phyloP scores from a whole-genome alignment of 345 rosid genomes.

The Euphorbia tirucalli region DNA sequence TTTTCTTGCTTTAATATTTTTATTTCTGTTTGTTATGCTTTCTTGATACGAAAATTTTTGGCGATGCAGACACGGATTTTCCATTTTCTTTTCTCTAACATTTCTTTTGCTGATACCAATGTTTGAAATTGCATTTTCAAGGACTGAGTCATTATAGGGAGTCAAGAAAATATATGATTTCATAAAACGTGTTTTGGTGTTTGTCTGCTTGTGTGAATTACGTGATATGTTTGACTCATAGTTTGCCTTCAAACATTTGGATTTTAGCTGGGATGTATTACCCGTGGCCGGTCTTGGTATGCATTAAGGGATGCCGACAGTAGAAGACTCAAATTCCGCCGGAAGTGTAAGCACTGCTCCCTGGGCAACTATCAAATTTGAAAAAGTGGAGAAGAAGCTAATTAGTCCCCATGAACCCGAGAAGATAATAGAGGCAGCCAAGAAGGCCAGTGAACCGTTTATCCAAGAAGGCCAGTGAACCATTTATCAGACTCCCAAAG shows the following conservation, averaged over 20 bases:
- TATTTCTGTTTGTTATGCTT: too few species aligned
- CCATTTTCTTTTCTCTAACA: too few species aligned
- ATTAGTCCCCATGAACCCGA: conserved; percentile 56
- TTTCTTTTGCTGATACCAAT: neutral
- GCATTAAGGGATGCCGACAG: conserved; percentile 86
- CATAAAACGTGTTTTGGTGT: neutral
- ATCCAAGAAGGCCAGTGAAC: too few species aligned
- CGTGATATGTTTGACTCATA: neutral
- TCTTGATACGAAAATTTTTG: too few species aligned
- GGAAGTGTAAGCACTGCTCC: conserved; percentile 48
- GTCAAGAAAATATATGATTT: too few species aligned
- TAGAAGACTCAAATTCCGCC: conserved; percentile 52
- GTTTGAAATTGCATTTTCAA: neutral
- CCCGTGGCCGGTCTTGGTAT: conserved; percentile 90
- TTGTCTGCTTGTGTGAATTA: neutral
- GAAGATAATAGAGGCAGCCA: conserved; percentile 41
- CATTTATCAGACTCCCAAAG: too few species aligned
- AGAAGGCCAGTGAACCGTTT: conserved; percentile 47
- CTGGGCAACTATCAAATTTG: conserved; percentile 57
- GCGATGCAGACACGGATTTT: too few species aligned
- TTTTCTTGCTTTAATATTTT: too few species aligned
- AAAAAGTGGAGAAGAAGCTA: conserved; percentile 57
- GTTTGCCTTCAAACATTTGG: neutral
- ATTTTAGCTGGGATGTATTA: conserved; percentile 77
- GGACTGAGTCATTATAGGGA: too few species aligned